Percentiles rank a stretch among this genome's conserved stretches.
Evolutionary conservation across 2,329 filamentous ascomycete species (phyloP).

Genomic region (Gaeumannomyces sp.): DNA sequence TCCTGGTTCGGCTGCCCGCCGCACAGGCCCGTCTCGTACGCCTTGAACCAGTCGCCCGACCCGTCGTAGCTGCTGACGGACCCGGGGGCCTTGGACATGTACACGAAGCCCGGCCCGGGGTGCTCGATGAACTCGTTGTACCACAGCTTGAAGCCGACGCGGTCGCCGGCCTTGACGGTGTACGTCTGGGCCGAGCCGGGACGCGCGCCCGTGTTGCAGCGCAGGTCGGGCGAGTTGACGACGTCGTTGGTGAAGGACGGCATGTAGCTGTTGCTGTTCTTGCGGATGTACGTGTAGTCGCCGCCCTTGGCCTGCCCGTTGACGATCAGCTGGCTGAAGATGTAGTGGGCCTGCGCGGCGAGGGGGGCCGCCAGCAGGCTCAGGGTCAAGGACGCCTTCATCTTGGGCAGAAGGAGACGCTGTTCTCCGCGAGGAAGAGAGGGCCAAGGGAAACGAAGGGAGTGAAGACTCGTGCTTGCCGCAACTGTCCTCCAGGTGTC

Average conservation of each 20-base stretch:
- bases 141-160: slow-evolving; percentile 44
- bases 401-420: slow-evolving; percentile 7
- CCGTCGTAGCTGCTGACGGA: slow-evolving; percentile 19
- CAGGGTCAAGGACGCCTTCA: slow-evolving; percentile 15
- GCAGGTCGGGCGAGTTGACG: slow-evolving; percentile 28
- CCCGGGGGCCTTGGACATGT: slow-evolving; percentile 36
- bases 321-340: slow-evolving; percentile 33
- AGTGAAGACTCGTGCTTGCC: background rate
- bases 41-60: slow-evolving; percentile 26
- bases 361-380: slow-evolving; percentile 14
- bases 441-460: too few species aligned
- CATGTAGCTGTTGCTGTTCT: slow-evolving; percentile 33
- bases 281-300: slow-evolving; percentile 41
- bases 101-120: slow-evolving; percentile 35
- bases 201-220: slow-evolving; percentile 38
- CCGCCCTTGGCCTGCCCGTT: slow-evolving; percentile 36
- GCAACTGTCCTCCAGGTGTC: background rate
- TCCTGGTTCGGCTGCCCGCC: slow-evolving; percentile 15
- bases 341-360: slow-evolving; percentile 25
- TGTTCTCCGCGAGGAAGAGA: background rate
- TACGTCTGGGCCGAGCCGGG: slow-evolving; percentile 33
- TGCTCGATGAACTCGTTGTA: slow-evolving; percentile 42
- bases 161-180: slow-evolving; percentile 40
- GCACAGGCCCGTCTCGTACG: slow-evolving; percentile 23
- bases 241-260: slow-evolving; percentile 28